phyloP scores from a whole-genome alignment of 805 yeast species.

The Kluyveromyces dobzhanskii region DNA sequence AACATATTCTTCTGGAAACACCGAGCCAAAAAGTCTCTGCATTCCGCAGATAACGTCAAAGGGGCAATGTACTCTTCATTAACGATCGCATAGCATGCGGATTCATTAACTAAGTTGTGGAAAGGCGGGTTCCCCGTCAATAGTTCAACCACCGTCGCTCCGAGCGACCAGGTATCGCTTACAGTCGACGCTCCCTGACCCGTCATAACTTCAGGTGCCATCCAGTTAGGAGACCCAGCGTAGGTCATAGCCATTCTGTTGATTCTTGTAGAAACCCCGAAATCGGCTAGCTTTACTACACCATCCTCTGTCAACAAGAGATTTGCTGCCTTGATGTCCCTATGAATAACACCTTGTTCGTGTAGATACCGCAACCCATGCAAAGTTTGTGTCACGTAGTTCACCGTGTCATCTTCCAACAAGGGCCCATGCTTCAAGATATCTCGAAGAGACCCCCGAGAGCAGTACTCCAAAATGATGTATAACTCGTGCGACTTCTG shows the following conservation, averaged over 20 bases:
- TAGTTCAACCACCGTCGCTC: constrained; percentile 88
- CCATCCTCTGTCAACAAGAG: constrained; percentile 62
- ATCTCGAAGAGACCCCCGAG: constrained; percentile 55
- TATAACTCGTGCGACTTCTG: constrained; percentile 58
- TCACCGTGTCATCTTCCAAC: constrained; percentile 53
- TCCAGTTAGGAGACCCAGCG: constrained; percentile 95
- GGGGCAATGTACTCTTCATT: constrained; percentile 33
- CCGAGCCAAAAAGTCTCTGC: constrained; percentile 56
- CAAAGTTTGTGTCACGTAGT: constrained; percentile 61
- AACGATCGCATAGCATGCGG: constrained; percentile 32
- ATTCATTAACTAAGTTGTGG: constrained; percentile 40
- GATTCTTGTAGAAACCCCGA: constrained; percentile 86
- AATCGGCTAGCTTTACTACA: constrained; percentile 84
- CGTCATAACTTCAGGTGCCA: constrained; percentile 93
- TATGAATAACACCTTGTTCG: constrained; percentile 73
- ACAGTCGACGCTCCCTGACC: constrained; percentile 81
- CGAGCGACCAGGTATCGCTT: constrained; percentile 89
- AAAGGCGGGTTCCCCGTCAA: constrained; percentile 85
- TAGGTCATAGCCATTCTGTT: constrained; percentile 53
- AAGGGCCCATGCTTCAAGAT: constrained; percentile 33
- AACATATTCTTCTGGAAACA: constrained; percentile 70
- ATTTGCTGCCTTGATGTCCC: constrained; percentile 94
- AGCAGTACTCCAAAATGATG: constrained; percentile 69
- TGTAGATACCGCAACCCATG: constrained; percentile 65
- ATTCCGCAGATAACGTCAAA: constrained; percentile 33